Base-by-base conservation (phyloP, 805 yeast genomes). In the Candida railenensis region DNA sequence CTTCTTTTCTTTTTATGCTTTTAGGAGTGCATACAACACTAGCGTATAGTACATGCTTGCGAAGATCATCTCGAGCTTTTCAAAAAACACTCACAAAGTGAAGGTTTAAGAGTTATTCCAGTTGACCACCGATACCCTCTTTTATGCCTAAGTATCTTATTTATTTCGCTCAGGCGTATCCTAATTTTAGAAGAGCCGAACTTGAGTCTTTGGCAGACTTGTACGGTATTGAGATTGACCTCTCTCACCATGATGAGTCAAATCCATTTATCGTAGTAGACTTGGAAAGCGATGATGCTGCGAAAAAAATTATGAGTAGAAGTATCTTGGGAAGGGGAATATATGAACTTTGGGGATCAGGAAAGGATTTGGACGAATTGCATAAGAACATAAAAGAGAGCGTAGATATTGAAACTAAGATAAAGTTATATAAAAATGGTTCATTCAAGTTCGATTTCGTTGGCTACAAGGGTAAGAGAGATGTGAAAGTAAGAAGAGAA, bases 291-390 rank as follows among this genome's bases (percentile, higher is more conserved):
- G 96, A 87, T 53, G 75, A 77, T 11, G 78, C 80, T 36, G 99
- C 98, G 0, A 56, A 57, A 5, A 69, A 76, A 42, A 74, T 89
- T 61, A 71, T 90, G 16, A 67, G 71, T 37, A 69, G 97, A 50
- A 80, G 95, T 2, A 76, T 92, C 14, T 66, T 92, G 34, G 74
- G 85, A 3, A 78, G 83, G 48, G 88, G 88, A 0, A 81, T 92
- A 28, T 94, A 89, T 61, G 96, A 91, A 56, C 65, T 87, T 3
- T 90, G 94, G 89, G 96, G 96, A 0, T 65, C 73, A 42, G 97
- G 94, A 0, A 48, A 51, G 0, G 68, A 73, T 3, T 60, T 81
- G 44, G 83, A 77, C 0, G 76, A 72, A 32, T 62, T 91, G 34
- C 97, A 90, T 57, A 65, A 61, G 9, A 68, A 67, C 43, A 73